Evolutionary conservation across 2,329 filamentous ascomycete species (phyloP).

Genomic region (Penicillium capsulatum): DNA sequence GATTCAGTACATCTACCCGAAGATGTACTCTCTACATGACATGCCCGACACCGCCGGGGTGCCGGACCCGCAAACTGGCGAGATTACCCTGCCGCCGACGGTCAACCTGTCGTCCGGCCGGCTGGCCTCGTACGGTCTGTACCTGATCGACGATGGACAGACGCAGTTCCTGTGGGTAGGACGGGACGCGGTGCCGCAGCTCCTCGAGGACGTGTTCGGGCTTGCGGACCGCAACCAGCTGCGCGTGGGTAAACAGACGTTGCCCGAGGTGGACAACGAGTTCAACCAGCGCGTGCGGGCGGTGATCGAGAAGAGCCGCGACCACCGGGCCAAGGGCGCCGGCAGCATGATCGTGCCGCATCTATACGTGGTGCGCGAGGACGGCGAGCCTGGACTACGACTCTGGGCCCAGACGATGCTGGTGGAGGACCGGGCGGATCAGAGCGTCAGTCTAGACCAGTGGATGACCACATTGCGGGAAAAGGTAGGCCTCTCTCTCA

Average conservation of each 20-base stretch:
- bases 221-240: constrained; percentile 76
- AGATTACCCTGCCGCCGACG: constrained; percentile 80
- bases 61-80: constrained; percentile 78
- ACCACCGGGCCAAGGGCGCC: constrained; percentile 79
- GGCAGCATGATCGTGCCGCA: constrained; percentile 92
- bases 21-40: constrained; percentile 82
- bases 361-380: constrained; percentile 88
- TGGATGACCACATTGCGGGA: constrained; percentile 90
- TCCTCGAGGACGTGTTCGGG: constrained; percentile 86
- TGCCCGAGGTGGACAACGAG: constrained; percentile 88
- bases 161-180: constrained; percentile 98
- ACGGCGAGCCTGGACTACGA: constrained; percentile 90
- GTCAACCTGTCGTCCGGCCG: constrained; percentile 84
- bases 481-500: constrained; percentile 62
- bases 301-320: constrained; percentile 86
- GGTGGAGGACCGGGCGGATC: constrained; percentile 91
- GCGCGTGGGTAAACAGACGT: constrained; percentile 81
- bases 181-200: constrained; percentile 82
- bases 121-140: constrained; percentile 83
- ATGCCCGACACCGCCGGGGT: constrained; percentile 93
- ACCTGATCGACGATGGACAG: constrained; percentile 94
- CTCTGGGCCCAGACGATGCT: constrained; percentile 95
- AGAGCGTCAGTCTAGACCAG: constrained; percentile 86
- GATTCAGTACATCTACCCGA: constrained; percentile 87
- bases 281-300: constrained; percentile 92